Conservation (phyloP, 1,284 basidiomycete genomes). For the Cryptococcus floricola region DNA sequence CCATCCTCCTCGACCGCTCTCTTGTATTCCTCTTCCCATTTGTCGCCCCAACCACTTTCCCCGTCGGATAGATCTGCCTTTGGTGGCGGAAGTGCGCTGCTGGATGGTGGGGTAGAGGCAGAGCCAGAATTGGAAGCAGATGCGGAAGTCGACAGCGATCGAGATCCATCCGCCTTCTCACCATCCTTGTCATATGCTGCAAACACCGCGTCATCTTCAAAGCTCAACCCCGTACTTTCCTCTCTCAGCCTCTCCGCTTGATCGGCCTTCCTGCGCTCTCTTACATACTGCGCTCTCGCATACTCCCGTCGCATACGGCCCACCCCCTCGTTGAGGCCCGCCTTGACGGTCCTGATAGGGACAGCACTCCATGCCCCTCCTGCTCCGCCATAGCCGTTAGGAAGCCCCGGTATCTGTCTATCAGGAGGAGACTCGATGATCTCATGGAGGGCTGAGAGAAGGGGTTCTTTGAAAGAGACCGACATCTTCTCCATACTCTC, state of each 20-base stretch:
- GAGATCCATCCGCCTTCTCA: not conserved
- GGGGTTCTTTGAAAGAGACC: conserved; percentile 67
- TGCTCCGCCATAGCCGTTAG: conserved; percentile 57
- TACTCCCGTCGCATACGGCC: conserved; percentile 40
- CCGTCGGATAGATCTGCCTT: conserved; percentile 22
- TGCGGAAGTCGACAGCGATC: too few species aligned
- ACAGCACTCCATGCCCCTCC: conserved; percentile 30
- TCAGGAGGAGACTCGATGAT: conserved; percentile 57
- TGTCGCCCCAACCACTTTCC: conserved; percentile 29
- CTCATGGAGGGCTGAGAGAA: conserved; percentile 66
- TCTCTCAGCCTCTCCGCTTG: conserved; percentile 16
- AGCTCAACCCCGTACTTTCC: conserved; percentile 27
- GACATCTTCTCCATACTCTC: conserved; percentile 2
- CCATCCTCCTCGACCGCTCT: conserved; percentile 46
- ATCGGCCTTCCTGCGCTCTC: conserved; percentile 4
- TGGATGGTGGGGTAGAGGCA: conserved; percentile 18
- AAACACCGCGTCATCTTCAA: conserved; percentile 44
- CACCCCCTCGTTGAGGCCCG: conserved; percentile 39
- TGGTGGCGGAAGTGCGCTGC: conserved; percentile 21
- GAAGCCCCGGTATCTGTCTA: conserved; percentile 66
- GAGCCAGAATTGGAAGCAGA: conserved; percentile 5
- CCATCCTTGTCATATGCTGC: not conserved
- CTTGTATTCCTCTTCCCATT: conserved; percentile 46
- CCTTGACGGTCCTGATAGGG: conserved; percentile 41
- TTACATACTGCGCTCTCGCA: conserved; percentile 26